phyloP scores from a whole-genome alignment of 2,329 filamentous ascomycete genomes.

The Talaromyces sp. region DNA sequence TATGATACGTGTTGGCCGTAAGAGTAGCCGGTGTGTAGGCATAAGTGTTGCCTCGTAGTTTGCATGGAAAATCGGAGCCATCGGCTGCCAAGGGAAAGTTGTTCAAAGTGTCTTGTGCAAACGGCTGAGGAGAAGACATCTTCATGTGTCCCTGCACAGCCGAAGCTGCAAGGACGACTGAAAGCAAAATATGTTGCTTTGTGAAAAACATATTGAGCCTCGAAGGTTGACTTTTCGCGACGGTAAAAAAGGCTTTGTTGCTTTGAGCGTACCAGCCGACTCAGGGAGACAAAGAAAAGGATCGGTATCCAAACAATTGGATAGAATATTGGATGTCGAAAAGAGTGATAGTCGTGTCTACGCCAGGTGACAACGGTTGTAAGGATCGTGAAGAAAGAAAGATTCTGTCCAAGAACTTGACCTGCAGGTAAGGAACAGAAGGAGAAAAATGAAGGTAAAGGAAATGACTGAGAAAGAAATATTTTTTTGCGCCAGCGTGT shows the following conservation, averaged over 20 bases:
- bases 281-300: neutral
- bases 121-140: slow-evolving; percentile 65
- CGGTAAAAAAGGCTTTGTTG: neutral
- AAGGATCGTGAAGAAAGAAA: neutral
- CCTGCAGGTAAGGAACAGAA: slow-evolving; percentile 6
- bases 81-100: slow-evolving; percentile 60
- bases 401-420: neutral
- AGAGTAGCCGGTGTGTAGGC: neutral
- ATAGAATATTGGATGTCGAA: neutral
- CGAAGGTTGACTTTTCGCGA: neutral
- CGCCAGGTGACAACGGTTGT: slow-evolving; percentile 2
- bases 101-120: slow-evolving; percentile 43
- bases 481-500: neutral
- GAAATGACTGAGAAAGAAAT: neutral
- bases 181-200: slow-evolving; percentile 18
- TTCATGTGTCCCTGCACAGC: slow-evolving; percentile 68
- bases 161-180: slow-evolving; percentile 51
- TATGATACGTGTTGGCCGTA: slow-evolving; percentile 54
- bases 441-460: neutral
- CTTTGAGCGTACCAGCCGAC: slow-evolving; percentile 7
- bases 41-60: slow-evolving; percentile 44
- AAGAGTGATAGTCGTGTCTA: slow-evolving; percentile 3
- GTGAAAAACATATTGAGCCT: neutral
- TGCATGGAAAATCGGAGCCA: slow-evolving; percentile 79
- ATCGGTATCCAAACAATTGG: neutral